Evolutionary conservation across 23 red algal species (phyloP).

Genomic region (Gracilaria caudata): DNA sequence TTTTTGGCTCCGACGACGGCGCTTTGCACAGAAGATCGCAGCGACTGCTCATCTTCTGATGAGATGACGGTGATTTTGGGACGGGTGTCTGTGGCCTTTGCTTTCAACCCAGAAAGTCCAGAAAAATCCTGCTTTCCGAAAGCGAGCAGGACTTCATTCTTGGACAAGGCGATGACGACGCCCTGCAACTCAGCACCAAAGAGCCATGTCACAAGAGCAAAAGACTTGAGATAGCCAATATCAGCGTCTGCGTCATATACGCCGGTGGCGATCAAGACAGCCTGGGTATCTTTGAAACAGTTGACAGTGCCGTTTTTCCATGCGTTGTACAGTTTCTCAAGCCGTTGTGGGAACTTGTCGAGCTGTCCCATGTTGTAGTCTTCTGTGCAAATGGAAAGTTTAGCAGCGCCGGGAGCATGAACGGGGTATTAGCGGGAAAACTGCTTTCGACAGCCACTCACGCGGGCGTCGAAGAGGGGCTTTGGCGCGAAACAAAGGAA

Average conservation of each 20-base stretch:
- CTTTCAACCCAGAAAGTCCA: slow-evolving; percentile 12
- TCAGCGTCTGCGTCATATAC: slow-evolving; percentile 68
- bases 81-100: slow-evolving; percentile 24
- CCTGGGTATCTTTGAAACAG: slow-evolving; percentile 51
- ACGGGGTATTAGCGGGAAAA: neutral
- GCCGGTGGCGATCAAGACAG: slow-evolving; percentile 56
- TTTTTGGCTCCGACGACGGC: slow-evolving; percentile 5
- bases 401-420: neutral
- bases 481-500: neutral
- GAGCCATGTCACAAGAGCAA: slow-evolving; percentile 85
- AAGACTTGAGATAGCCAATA: slow-evolving; percentile 89
- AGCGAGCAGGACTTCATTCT: slow-evolving; percentile 29
- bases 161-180: slow-evolving; percentile 42
- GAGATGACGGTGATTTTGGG: slow-evolving; percentile 43
- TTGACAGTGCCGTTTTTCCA: slow-evolving; percentile 16
- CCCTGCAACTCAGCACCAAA: slow-evolving; percentile 81
- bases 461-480: neutral
- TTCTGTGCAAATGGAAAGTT: neutral
- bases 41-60: slow-evolving; percentile 14
- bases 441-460: neutral
- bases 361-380: neutral
- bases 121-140: slow-evolving; percentile 33
- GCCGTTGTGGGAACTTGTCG: slow-evolving; percentile 47
- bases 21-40: slow-evolving; percentile 23
- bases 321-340: slow-evolving; percentile 33